Evolutionary conservation across 108 stramenopile species (phyloP).

Genomic region (Epipyxis sp.): DNA sequence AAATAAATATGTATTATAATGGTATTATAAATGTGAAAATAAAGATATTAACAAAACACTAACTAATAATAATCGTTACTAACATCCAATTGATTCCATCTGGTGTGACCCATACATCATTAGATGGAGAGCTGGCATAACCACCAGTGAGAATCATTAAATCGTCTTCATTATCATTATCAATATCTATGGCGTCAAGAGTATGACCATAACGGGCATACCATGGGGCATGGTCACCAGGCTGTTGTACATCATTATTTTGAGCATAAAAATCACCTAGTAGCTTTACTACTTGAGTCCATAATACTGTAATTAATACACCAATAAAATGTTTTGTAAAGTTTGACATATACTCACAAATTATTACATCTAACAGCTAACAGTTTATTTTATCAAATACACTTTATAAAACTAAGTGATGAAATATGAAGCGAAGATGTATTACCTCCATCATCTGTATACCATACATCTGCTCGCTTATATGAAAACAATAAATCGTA

Average conservation of each 20-base stretch:
- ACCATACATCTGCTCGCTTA: slow-evolving; percentile 16
- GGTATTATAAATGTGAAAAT: background rate
- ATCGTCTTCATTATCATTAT: slow-evolving; percentile 57
- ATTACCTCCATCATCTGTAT: background rate
- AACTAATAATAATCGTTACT: too few species aligned
- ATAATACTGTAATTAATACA: slow-evolving; percentile 9
- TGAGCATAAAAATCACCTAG: slow-evolving; percentile 51
- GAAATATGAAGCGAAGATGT: too few species aligned
- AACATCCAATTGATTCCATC: slow-evolving; percentile 62
- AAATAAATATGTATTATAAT: background rate
- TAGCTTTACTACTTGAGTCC: slow-evolving; percentile 37
- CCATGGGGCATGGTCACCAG: slow-evolving; percentile 63
- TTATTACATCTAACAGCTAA: too few species aligned
- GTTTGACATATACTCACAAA: too few species aligned
- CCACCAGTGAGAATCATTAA: slow-evolving; percentile 67
- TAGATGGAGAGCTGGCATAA: slow-evolving; percentile 61
- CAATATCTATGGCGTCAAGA: slow-evolving; percentile 59
- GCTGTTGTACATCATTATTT: slow-evolving; percentile 47
- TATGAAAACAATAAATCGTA: slow-evolving; percentile 1
- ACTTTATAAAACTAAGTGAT: too few species aligned
- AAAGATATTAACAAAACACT: too few species aligned
- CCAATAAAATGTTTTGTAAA: too few species aligned
- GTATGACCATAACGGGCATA: slow-evolving; percentile 67
- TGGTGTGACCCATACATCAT: slow-evolving; percentile 67
- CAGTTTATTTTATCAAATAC: too few species aligned